phyloP scores from a whole-genome alignment of 2,329 filamentous ascomycete species.

The Diaporthe sp. region DNA sequence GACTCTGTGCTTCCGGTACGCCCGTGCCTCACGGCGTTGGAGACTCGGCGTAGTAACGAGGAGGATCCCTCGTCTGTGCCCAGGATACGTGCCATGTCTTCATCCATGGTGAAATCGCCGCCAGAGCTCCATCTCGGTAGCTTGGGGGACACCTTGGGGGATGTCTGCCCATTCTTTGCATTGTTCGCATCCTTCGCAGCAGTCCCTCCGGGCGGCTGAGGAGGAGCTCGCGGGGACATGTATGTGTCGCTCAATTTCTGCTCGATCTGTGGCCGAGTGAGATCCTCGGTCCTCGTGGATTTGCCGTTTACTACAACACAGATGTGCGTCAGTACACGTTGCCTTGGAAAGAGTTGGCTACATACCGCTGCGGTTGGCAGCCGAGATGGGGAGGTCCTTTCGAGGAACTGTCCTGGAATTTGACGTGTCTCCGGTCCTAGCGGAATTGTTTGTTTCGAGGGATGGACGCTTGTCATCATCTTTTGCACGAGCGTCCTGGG shows the following conservation, averaged over 20 bases:
- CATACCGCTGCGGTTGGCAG: slow-evolving; percentile 60
- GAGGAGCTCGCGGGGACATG: slow-evolving; percentile 70
- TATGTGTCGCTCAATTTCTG: slow-evolving; percentile 66
- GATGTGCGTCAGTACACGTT: slow-evolving; percentile 39
- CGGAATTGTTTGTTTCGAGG: slow-evolving; percentile 59
- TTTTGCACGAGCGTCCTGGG: slow-evolving; percentile 70
- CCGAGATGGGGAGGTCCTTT: slow-evolving; percentile 71
- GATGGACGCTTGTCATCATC: slow-evolving; percentile 66
- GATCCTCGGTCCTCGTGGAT: slow-evolving; percentile 46
- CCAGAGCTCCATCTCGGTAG: slow-evolving; percentile 82
- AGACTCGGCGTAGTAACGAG: slow-evolving; percentile 88
- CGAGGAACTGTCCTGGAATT: slow-evolving; percentile 68
- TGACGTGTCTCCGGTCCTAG: slow-evolving; percentile 53
- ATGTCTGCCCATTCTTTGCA: slow-evolving; percentile 53
- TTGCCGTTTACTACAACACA: slow-evolving; percentile 54
- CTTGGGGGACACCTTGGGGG: slow-evolving; percentile 73
- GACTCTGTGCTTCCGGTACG: slow-evolving; percentile 85
- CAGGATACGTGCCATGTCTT: slow-evolving; percentile 93
- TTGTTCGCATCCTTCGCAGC: slow-evolving; percentile 53
- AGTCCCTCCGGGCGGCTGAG: slow-evolving; percentile 59
- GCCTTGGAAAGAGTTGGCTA: slow-evolving; percentile 38
- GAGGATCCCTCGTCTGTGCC: slow-evolving; percentile 82
- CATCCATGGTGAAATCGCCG: slow-evolving; percentile 93
- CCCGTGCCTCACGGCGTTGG: slow-evolving; percentile 93
- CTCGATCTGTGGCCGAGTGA: slow-evolving; percentile 52